Base-by-base conservation (phyloP, 352 stramenopile genomes). In the Phytophthora sansomeana region DNA sequence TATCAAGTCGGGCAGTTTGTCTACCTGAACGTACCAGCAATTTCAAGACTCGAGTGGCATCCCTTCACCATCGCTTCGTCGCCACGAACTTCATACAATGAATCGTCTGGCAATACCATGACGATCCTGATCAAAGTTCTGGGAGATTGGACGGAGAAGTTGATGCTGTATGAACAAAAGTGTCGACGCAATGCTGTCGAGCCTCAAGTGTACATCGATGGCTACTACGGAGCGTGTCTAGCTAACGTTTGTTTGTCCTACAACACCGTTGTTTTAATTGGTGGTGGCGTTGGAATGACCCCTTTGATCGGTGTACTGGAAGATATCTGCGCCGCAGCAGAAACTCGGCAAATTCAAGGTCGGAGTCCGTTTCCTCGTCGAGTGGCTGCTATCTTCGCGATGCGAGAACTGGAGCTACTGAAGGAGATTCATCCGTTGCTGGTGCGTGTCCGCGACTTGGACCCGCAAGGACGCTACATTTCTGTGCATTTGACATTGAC, bases 11-110 rank as follows among this genome's bases (percentile, higher is more conserved):
- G 75, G 2, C 73, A 83, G 30, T 80, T 84, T 28, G 54, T 85
- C 17, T 85, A 84, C 39, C 11, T 85, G 36, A 83, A 81, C 9
- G 64, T 85, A 11, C 75, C 75, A 7, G 52, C 63, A 2, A 67
- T 87, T 13, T 82, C 76, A 6, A 66, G 66, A 14, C 49, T 80
- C 4, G 54, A 87, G 42, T 87, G 78, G 78, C 75, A 87, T 35
- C 59, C 78, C 0, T 87, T 87, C 52, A 83, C 73, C 11, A 76
- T 87, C 48, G 66, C 72, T 7, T 85, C 81, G 6, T 79, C 78
- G 5, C 77, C 81, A 8, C 38, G 48, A 14, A 48, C 33, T 5
- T 49, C 53, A 4, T 67, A 62, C 10, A 26, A 41, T 14, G 39
- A 51, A 24, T 13, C 24, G 0, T 70, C 42, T 26, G 14, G 65